phyloP scores from a whole-genome alignment of 176 grass and related monocot species.

The Raddia guianensis region DNA sequence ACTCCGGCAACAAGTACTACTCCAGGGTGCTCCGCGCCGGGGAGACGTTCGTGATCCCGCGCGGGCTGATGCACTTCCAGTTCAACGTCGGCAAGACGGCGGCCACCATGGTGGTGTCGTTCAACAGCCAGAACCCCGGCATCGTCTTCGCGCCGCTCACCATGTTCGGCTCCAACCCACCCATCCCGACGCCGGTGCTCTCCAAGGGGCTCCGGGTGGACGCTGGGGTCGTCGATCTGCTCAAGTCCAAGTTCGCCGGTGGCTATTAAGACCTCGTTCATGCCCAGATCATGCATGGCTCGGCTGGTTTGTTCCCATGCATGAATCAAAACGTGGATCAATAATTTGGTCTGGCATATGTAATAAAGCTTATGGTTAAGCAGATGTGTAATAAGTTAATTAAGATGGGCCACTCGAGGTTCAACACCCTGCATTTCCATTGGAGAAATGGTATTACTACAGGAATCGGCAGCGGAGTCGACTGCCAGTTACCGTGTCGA shows the following conservation, averaged over 20 bases:
- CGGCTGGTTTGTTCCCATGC: not conserved
- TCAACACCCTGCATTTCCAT: not conserved
- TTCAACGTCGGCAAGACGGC: slow-evolving; percentile 53
- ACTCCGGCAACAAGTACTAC: slow-evolving; percentile 45
- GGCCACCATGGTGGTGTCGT: slow-evolving; percentile 49
- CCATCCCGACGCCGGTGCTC: slow-evolving; percentile 57
- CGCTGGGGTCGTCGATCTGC: slow-evolving; percentile 33
- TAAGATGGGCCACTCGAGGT: not conserved
- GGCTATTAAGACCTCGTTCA: not conserved
- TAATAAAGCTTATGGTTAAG: not conserved
- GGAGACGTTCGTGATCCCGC: slow-evolving; percentile 60
- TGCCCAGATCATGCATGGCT: not conserved
- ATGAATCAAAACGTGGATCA: not conserved
- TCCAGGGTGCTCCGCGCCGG: slow-evolving; percentile 54
- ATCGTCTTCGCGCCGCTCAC: slow-evolving; percentile 44
- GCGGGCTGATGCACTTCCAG: slow-evolving; percentile 71
- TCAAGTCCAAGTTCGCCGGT: slow-evolving; percentile 62
- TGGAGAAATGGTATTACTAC: too few relatives aligned
- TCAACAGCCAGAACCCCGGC: slow-evolving; percentile 68
- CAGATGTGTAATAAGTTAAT: not conserved
- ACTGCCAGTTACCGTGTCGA: too few relatives aligned
- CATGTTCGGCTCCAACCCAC: slow-evolving; percentile 58
- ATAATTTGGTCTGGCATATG: not conserved
- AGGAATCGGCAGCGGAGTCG: too few relatives aligned
- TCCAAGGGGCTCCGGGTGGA: slow-evolving; percentile 58